Conservation (phyloP, 768 basidiomycete species). For the Mycena albidolilacea region DNA sequence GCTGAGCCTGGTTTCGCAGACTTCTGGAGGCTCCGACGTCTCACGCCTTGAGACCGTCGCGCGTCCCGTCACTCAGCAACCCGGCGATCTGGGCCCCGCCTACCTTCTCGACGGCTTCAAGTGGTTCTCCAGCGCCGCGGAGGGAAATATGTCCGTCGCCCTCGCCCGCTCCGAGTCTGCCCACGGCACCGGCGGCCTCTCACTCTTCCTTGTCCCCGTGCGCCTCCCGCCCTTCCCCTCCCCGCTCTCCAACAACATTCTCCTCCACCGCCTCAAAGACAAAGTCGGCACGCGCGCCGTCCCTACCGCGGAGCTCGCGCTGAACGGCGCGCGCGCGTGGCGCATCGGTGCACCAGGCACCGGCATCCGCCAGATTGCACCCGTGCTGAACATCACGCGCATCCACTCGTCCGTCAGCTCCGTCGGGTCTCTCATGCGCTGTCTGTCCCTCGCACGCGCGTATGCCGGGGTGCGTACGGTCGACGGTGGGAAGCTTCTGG, state of each 20-base stretch:
- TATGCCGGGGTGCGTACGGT: constrained; percentile 75
- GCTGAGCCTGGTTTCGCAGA: constrained; percentile 41
- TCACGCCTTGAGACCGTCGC: constrained; percentile 82
- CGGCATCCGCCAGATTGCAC: constrained; percentile 77
- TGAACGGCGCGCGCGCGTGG: constrained; percentile 72
- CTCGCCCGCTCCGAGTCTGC: constrained; percentile 78
- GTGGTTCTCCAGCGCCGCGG: constrained; percentile 90
- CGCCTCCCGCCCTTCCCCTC: constrained; percentile 62
- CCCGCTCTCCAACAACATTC: constrained; percentile 71
- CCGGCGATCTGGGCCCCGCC: constrained; percentile 46
- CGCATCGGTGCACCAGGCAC: constrained; percentile 71
- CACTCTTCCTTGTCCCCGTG: constrained; percentile 82
- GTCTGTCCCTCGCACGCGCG: constrained; percentile 74
- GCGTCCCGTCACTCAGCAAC: constrained; percentile 43
- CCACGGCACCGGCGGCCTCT: constrained; percentile 75
- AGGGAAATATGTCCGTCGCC: constrained; percentile 79
- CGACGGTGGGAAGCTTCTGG: constrained; percentile 62
- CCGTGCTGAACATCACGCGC: constrained; percentile 85
- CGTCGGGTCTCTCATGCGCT: constrained; percentile 71
- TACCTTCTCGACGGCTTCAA: constrained; percentile 81
- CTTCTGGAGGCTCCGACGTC: constrained; percentile 66
- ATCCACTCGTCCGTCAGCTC: constrained; percentile 73
- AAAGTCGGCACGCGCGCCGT: constrained; percentile 83
- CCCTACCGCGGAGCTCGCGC: constrained; percentile 82
- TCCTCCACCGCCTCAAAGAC: constrained; percentile 81